Evolutionary conservation across 805 yeast genomes (phyloP).

Genomic region (Candida peoriensis): DNA sequence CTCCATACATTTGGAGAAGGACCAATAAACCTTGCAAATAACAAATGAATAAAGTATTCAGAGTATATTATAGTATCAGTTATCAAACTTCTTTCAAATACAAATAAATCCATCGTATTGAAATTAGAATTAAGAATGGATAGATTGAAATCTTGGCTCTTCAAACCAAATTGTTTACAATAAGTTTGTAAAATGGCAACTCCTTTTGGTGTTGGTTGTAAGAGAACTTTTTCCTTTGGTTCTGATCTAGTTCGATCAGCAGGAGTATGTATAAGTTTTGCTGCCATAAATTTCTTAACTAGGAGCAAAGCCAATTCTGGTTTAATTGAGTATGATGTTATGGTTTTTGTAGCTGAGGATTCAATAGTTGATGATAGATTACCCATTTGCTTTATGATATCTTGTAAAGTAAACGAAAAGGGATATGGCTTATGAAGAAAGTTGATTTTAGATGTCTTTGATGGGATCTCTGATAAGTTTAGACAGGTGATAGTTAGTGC

Average conservation of each 20-base stretch:
- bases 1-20: conserved; percentile 65
- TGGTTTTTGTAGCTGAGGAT: conserved; percentile 44
- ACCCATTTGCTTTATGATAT: conserved; percentile 50
- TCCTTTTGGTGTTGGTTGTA: conserved; percentile 94
- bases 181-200: conserved; percentile 62
- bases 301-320: conserved; percentile 43
- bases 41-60: conserved; percentile 55
- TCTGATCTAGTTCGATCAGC: conserved; percentile 58
- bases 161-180: conserved; percentile 51
- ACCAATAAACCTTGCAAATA: conserved; percentile 65
- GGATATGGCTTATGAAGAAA: conserved; percentile 35
- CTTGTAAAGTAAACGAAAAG: conserved; percentile 45
- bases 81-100: conserved; percentile 56
- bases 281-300: conserved; percentile 48
- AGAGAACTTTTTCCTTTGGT: conserved; percentile 35
- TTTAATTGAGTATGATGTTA: conserved; percentile 50
- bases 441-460: conserved; percentile 21
- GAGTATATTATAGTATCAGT: conserved; percentile 59
- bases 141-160: conserved; percentile 33
- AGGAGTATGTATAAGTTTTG: conserved; percentile 69
- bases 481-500: conserved; percentile 45
- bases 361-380: conserved; percentile 43
- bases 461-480: conserved; percentile 29
- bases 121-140: conserved; percentile 47
- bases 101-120: conserved; percentile 68